Evolutionary conservation across 371 early-diverging fungal genomes (phyloP), one percentile per base, ranked within the genome.

Genomic region (Rhizopus microsporus): DNA sequence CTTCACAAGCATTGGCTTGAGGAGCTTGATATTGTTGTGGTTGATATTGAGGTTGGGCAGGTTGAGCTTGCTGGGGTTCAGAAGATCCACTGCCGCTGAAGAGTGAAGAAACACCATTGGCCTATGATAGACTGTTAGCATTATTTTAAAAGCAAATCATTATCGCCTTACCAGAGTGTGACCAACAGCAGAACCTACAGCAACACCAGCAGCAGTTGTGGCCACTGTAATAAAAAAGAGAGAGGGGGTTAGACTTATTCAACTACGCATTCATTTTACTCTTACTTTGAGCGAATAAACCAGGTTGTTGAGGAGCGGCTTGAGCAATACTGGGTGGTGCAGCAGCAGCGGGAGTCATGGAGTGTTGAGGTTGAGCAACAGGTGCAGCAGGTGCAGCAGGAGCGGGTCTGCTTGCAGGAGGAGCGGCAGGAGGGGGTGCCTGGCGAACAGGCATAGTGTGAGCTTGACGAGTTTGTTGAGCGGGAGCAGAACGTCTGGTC

Each of bases 151-250:
- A 42, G 23, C 23, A 23, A 23, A 48, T 17, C 37, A n/a, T 46
- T 39, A 12, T 34, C 44, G 10, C 33, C 84, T 78, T 77, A 88
- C 90, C 51, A 90, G 59, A 33, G 82, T 83, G 59, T 88, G 89
- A 47, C 90, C 92, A 30, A 90, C 85, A 32, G 93, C 86, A 33
- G 85, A 84, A 61, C 95, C 96, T 23, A 94, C 89, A 56, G 95
- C 97, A 50, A 95, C 94, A 76, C 94, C 94, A 53, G 92, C 97
- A 39, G 95, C 97, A 23, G 94, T 95, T 15, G 93, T 77, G 16
- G 94, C 95, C 91, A 93, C 72, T 72, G 55, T 13, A 17, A 50
- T 42, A 23, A 47, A 52, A 39, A 33, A 52, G 49, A 39, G n/a
- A 58, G 39, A 10, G 4, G 3, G 1, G 35, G 4, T 43, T 23